phyloP scores from a whole-genome alignment of 352 stramenopile genomes.

The Phytophthora europaea region DNA sequence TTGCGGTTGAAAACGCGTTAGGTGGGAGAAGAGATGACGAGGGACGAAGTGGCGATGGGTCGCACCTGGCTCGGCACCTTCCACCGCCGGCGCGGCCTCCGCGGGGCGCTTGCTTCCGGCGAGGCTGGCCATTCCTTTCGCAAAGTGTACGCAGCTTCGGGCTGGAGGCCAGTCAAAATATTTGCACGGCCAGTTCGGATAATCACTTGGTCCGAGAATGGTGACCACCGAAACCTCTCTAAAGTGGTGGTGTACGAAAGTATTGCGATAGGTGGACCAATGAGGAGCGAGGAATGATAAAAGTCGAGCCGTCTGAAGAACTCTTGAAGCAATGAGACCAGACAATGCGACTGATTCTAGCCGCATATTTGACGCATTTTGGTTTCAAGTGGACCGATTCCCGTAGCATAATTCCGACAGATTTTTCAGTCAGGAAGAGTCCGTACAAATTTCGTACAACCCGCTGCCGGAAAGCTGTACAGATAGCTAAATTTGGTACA shows the following conservation, averaged over 20 bases:
- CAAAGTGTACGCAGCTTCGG: background rate
- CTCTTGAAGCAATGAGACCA: background rate
- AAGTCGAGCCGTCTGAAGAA: background rate
- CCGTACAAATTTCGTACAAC: too few species aligned
- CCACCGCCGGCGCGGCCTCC: slow-evolving; percentile 15
- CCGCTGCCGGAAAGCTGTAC: too few species aligned
- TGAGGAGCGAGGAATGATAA: background rate
- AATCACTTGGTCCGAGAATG: background rate
- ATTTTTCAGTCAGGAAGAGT: too few species aligned
- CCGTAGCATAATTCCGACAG: too few species aligned
- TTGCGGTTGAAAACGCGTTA: background rate
- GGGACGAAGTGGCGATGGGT: background rate
- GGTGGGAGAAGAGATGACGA: background rate
- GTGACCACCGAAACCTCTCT: background rate
- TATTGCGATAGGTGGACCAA: background rate
- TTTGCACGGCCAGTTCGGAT: background rate
- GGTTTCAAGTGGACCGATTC: too few species aligned
- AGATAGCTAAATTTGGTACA: too few species aligned
- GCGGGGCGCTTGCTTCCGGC: slow-evolving; percentile 40
- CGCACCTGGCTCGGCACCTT: slow-evolving; percentile 29
- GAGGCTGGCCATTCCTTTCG: slow-evolving; percentile 49
- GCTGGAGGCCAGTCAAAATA: background rate
- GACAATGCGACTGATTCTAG: too few species aligned
- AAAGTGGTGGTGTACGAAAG: background rate
- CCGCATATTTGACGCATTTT: too few species aligned